Evolutionary conservation across 768 basidiomycete species (phyloP).

Genomic region (Termitomyces sp.): DNA sequence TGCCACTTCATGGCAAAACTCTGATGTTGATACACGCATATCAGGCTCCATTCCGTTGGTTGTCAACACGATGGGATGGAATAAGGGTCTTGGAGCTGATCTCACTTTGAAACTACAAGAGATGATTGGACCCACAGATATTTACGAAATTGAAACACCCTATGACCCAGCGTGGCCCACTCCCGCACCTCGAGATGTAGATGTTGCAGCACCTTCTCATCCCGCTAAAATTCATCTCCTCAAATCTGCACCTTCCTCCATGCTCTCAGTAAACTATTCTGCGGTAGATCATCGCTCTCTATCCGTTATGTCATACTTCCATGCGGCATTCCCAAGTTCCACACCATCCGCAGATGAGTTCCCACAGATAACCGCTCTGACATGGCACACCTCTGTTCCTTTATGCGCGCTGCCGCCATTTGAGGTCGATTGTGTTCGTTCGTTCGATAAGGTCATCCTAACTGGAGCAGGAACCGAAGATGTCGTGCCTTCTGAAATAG

Average conservation of each 20-base stretch:
- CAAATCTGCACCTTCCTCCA: slow-evolving; percentile 36
- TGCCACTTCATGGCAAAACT: slow-evolving; percentile 18
- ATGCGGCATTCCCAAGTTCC: slow-evolving; percentile 34
- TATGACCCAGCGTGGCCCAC: slow-evolving; percentile 18
- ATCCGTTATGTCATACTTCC: slow-evolving; percentile 73
- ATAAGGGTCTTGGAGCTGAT: slow-evolving; percentile 87
- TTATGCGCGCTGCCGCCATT: slow-evolving; percentile 69
- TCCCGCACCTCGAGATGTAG: not conserved
- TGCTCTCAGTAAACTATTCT: slow-evolving; percentile 36
- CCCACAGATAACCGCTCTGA: slow-evolving; percentile 28
- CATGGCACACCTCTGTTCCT: slow-evolving; percentile 67
- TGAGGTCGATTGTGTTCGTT: slow-evolving; percentile 52
- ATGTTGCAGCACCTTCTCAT: not conserved
- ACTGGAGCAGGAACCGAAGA: slow-evolving; percentile 76
- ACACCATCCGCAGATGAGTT: slow-evolving; percentile 15
- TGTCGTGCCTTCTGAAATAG: slow-evolving; percentile 64
- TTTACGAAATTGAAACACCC: slow-evolving; percentile 45
- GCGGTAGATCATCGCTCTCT: slow-evolving; percentile 70
- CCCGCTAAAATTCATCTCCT: slow-evolving; percentile 34
- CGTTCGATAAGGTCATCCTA: slow-evolving; percentile 61
- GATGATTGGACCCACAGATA: slow-evolving; percentile 50
- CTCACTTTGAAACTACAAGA: slow-evolving; percentile 66
- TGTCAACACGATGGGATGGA: slow-evolving; percentile 97
- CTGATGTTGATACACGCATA: slow-evolving; percentile 30
- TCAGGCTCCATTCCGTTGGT: slow-evolving; percentile 70